Evolutionary conservation across 345 rosid species (phyloP), one percentile per base, ranked within the genome.

Genomic region (Triadica sebifera): DNA sequence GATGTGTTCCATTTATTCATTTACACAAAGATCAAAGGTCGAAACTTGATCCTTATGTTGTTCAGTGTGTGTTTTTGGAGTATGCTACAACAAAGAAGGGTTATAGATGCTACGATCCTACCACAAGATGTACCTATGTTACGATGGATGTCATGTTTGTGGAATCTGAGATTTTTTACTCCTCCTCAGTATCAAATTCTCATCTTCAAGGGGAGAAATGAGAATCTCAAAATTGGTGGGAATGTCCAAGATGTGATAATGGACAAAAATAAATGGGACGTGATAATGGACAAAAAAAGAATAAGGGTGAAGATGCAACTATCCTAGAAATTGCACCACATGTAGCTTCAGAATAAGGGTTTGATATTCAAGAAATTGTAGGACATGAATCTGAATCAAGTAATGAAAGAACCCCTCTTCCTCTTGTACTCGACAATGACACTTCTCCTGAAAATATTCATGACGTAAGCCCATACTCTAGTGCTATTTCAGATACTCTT

Each of bases 251-350:
- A 5, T n/a, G 1, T 0, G 4, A 0, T 19, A 1, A 38, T 4
- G 9, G 0, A 0, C n/a, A n/a, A n/a, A n/a, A n/a, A n/a, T n/a
- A n/a, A n/a, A n/a, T n/a, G n/a, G n/a, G n/a, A n/a, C n/a, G n/a
- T n/a, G n/a, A n/a, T n/a, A n/a, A n/a, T n/a, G n/a, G n/a, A n/a
- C n/a, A n/a, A n/a, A n/a, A n/a, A n/a, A n/a, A n/a, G n/a, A 0
- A 13, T 3, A 3, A 2, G 3, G 13, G 12, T 34, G 12, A n/a
- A 3, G 19, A 2, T 25, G 0, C 1, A 0, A 4, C 0, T 15
- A 5, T 7, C 2, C 3, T 1, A 24, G 2, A 47, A 24, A 8
- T 29, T 29, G 2, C 2, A 29, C 34, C 34, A 1, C 34, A 1
- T 29, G 2, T 29, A 29, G 2, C 34, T 2, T 29, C 34, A 29